These are phyloP conservation scores for Claviceps cyperi DNA, from an alignment of 2,329 filamentous ascomycete genomes.

Conservation along the genomic window DNA sequence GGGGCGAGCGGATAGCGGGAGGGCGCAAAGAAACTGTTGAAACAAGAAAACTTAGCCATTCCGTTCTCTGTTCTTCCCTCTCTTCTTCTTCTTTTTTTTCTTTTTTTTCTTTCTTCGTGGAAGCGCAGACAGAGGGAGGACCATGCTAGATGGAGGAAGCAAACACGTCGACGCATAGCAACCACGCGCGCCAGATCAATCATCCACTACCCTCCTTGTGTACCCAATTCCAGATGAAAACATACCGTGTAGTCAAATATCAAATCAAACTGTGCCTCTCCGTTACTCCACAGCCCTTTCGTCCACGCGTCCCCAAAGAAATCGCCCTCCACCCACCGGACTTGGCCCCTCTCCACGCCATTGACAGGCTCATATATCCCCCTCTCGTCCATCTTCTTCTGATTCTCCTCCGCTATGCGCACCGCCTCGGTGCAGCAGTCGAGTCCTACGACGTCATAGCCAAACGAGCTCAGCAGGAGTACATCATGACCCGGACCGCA, in stretches of 20 bases:
- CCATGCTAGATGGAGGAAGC: no score
- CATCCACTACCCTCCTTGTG: no score
- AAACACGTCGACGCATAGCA: no score
- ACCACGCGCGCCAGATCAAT: no score
- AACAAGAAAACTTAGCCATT: background rate
- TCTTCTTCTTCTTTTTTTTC: background rate
- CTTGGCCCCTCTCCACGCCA: slow-evolving; percentile 29
- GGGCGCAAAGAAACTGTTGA: slow-evolving; percentile 44
- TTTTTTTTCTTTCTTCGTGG: background rate
- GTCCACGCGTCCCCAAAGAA: slow-evolving; percentile 52
- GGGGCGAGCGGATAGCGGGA: slow-evolving; percentile 37
- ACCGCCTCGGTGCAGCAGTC: slow-evolving; percentile 43
- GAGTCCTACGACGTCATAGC: slow-evolving; percentile 64
- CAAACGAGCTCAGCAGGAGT: slow-evolving; percentile 55
- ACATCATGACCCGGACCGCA: slow-evolving; percentile 77
- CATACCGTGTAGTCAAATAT: slow-evolving; percentile 48
- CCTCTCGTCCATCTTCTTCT: slow-evolving; percentile 23
- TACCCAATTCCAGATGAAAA: background rate
- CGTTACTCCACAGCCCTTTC: slow-evolving; percentile 23
- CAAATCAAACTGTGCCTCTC: slow-evolving; percentile 44
- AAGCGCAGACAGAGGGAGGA: no score
- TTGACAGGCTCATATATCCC: slow-evolving; percentile 27
- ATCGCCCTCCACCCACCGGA: slow-evolving; percentile 46
- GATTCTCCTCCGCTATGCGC: slow-evolving; percentile 30
- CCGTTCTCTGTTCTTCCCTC: background rate